Percentiles rank a stretch among this genome's conserved stretches.
phyloP scores from a whole-genome alignment of 208 protist genomes.

The Acanthamoeba triangularis region DNA sequence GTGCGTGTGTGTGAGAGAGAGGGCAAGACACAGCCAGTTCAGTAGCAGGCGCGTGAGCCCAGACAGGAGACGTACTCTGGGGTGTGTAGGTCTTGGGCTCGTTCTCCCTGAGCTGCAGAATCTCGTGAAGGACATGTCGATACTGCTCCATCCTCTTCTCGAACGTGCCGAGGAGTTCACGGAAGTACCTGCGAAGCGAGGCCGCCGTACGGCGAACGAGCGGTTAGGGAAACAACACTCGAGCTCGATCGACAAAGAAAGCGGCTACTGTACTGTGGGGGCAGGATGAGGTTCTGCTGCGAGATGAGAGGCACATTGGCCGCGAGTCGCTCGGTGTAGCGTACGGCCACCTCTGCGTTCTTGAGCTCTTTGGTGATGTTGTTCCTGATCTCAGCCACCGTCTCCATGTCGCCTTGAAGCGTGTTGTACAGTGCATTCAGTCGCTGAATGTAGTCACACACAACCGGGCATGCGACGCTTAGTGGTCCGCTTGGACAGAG shows the following conservation, averaged over 20 bases:
- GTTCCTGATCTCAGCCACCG: constrained; percentile 29
- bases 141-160: constrained; percentile 70
- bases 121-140: constrained; percentile 26
- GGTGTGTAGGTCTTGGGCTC: constrained; percentile 31
- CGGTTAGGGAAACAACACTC: not conserved
- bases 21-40: not conserved
- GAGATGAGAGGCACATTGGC: constrained; percentile 45
- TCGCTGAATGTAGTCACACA: not conserved
- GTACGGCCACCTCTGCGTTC: constrained; percentile 46
- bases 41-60: not conserved
- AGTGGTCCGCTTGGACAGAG: too few species aligned
- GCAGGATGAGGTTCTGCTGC: constrained; percentile 22
- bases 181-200: constrained; percentile 25
- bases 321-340: not conserved
- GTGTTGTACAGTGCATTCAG: constrained; percentile 56
- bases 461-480: too few species aligned
- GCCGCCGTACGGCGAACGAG: not conserved
- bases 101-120: not conserved
- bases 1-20: not conserved
- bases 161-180: constrained; percentile 12
- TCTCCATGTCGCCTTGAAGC: constrained; percentile 54
- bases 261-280: not conserved
- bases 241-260: not conserved
- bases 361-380: constrained; percentile 65
- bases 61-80: constrained; percentile 2